Percentiles rank a stretch among this genome's conserved stretches.
These are phyloP conservation scores for Clonostachys rhizophaga DNA, from an alignment of 2,329 filamentous ascomycete species.

Conservation along the genomic window DNA sequence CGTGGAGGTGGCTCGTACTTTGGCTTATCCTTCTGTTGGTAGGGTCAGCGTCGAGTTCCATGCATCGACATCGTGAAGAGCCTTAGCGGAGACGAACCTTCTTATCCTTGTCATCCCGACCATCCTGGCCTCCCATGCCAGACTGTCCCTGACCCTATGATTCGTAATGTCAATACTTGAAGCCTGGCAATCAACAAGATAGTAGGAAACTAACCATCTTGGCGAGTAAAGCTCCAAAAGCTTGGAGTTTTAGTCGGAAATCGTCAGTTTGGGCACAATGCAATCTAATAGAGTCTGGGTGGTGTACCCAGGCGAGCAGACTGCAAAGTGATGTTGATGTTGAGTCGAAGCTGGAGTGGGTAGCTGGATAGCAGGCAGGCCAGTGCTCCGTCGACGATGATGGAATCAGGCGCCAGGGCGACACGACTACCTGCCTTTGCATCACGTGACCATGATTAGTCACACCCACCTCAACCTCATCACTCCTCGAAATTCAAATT, in stretches of 20 bases:
- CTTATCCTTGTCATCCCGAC: conserved; percentile 85
- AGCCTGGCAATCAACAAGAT: neutral
- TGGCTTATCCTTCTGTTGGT: conserved; percentile 91
- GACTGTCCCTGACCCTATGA: conserved; percentile 78
- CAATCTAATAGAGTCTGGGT: no score
- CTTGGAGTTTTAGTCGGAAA: neutral
- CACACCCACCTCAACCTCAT: neutral
- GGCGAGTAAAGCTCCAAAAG: conserved; percentile 19
- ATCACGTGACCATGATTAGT: conserved; percentile 19
- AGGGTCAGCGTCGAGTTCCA: neutral
- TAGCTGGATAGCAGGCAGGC: no score
- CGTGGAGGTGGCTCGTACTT: conserved; percentile 99
- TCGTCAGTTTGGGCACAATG: no score
- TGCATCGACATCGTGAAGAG: neutral
- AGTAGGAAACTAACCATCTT: conserved; percentile 24
- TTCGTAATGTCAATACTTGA: no score
- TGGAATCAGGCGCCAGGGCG: conserved; percentile 37
- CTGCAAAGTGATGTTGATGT: no score
- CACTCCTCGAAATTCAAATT: neutral
- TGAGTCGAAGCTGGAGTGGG: no score
- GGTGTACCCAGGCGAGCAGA: no score
- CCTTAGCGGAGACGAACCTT: conserved; percentile 56
- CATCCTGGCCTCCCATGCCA: conserved; percentile 71
- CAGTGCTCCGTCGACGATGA: conserved; percentile 18
- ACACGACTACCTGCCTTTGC: conserved; percentile 31